Conservation (phyloP, 352 stramenopile genomes). For the Pythium insidiosum region DNA sequence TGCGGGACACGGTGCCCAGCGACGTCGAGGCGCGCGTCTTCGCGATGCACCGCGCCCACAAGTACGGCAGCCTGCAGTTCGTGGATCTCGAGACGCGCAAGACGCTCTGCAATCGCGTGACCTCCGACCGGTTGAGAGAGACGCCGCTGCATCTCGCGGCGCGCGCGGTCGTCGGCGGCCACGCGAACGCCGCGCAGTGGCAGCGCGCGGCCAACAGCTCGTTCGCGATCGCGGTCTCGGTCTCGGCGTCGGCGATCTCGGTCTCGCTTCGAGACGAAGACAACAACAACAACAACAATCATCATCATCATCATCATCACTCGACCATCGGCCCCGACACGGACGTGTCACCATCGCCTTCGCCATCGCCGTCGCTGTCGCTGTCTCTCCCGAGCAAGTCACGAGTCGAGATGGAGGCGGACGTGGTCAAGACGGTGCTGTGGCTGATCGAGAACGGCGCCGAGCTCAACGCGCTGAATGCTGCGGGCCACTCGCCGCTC, state of each 20-base stretch:
- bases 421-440: conserved; percentile 25
- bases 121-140: conserved; percentile 17
- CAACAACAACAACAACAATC: conserved; percentile 16
- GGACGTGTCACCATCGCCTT: too few species aligned
- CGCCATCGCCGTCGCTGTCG: too few species aligned
- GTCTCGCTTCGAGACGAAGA: conserved; percentile 21
- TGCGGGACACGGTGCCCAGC: conserved; percentile 68
- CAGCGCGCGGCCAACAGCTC: not conserved
- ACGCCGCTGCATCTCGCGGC: conserved; percentile 70
- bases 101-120: conserved; percentile 29
- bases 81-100: conserved; percentile 51
- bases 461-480: conserved; percentile 28
- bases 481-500: conserved; percentile 18
- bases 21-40: conserved; percentile 72
- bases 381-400: too few species aligned
- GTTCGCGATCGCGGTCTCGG: conserved; percentile 21
- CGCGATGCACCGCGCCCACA: conserved; percentile 63
- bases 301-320: too few species aligned
- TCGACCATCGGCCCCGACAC: too few species aligned
- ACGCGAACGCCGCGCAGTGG: not conserved
- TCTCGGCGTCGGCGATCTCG: conserved; percentile 24
- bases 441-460: conserved; percentile 54
- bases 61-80: conserved; percentile 50
- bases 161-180: conserved; percentile 2
- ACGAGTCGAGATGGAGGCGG: conserved; percentile 13